These are phyloP conservation scores for Diversispora epigaea DNA, from an alignment of 192 early-diverging fungal genomes.

Conservation along the genomic window DNA sequence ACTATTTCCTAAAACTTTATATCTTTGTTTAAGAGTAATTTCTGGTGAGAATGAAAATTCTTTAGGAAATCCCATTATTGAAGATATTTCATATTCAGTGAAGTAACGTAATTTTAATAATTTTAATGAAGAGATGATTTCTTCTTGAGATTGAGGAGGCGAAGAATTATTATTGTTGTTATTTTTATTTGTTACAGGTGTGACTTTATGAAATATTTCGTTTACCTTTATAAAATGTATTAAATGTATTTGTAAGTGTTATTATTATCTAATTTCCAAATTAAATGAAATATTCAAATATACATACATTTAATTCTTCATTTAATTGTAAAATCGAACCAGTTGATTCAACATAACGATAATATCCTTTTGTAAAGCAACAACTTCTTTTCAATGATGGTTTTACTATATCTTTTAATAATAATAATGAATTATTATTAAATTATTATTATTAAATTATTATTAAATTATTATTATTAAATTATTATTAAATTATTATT, in stretches of 20 bases:
- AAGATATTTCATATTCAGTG: slow-evolving; percentile 66
- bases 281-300: not conserved
- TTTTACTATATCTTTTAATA: slow-evolving; percentile 60
- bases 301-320: slow-evolving; percentile 48
- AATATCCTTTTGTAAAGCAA: slow-evolving; percentile 85
- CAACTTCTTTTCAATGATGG: slow-evolving; percentile 60
- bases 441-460: too few relatives aligned
- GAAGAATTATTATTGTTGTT: not conserved
- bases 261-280: not conserved
- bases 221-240: too few relatives aligned
- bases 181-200: not conserved
- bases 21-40: slow-evolving; percentile 72
- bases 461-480: not conserved
- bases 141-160: not conserved
- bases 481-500: too few relatives aligned
- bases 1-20: slow-evolving; percentile 88
- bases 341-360: slow-evolving; percentile 62
- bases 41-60: slow-evolving; percentile 70
- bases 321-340: slow-evolving; percentile 58
- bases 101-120: slow-evolving; percentile 53
- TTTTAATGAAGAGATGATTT: not conserved
- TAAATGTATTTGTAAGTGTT: too few relatives aligned
- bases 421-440: not conserved
- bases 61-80: slow-evolving; percentile 77
- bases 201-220: not conserved